Conservation (phyloP, 176 grass and related monocot genomes). For the bread wheat (Triticum aestivum) region DNA sequence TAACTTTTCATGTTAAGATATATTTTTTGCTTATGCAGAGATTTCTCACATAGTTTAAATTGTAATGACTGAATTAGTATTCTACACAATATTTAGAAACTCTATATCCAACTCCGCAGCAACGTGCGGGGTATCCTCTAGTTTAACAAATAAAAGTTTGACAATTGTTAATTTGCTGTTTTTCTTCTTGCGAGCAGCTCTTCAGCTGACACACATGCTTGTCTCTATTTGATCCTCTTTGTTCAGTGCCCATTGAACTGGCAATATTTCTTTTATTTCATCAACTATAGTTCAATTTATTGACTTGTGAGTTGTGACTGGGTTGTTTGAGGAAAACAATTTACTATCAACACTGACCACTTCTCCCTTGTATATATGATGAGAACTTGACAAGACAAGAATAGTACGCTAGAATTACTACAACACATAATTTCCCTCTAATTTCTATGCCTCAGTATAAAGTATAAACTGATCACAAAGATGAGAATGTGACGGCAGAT, state of each 20-base stretch:
- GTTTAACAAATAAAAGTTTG: not conserved
- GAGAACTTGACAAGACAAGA: not conserved
- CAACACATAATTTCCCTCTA: not conserved
- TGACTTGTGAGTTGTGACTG: not conserved
- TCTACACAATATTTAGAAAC: no score
- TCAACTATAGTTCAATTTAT: not conserved
- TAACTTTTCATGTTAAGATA: no score
- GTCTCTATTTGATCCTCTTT: not conserved
- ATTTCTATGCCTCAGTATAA: not conserved
- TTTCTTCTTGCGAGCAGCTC: not conserved
- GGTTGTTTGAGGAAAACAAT: not conserved
- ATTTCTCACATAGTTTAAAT: no score
- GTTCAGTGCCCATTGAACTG: not conserved
- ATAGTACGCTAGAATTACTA: not conserved
- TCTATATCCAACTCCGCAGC: no score
- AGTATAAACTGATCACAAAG: not conserved
- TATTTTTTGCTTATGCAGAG: no score
- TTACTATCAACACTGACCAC: not conserved
- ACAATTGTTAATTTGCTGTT: not conserved
- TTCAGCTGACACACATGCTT: not conserved
- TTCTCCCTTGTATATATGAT: not conserved
- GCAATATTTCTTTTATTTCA: slow-evolving; percentile 15
- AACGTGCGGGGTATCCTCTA: no score
- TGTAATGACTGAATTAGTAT: no score
- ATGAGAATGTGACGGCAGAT: not conserved